Conservation (phyloP, 2,329 filamentous ascomycete species). For the Colletotrichum sp. region DNA sequence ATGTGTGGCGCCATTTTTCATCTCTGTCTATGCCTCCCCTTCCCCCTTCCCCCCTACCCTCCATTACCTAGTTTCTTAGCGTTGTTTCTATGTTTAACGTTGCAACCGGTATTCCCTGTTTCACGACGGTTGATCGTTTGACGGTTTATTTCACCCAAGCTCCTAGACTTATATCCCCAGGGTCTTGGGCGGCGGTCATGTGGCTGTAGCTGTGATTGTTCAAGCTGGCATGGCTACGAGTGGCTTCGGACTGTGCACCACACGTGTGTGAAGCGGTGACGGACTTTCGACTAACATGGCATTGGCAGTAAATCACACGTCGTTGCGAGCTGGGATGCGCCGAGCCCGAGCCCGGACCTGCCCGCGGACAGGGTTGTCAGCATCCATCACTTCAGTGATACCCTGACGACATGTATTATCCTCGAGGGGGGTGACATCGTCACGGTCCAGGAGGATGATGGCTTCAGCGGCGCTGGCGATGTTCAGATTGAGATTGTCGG, state of each 20-base stretch:
- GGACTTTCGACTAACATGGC: slow-evolving; percentile 23
- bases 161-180: neutral
- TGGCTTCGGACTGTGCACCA: neutral
- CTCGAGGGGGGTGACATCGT: slow-evolving; percentile 91
- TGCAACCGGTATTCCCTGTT: neutral
- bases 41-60: neutral
- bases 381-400: slow-evolving; percentile 87
- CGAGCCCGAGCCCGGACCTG: slow-evolving; percentile 78
- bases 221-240: neutral
- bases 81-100: neutral
- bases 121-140: neutral
- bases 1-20: slow-evolving; percentile 39
- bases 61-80: neutral
- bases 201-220: neutral
- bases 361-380: slow-evolving; percentile 76
- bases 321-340: slow-evolving; percentile 89
- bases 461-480: slow-evolving; percentile 36
- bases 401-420: slow-evolving; percentile 77
- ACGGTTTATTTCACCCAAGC: neutral
- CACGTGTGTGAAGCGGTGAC: neutral
- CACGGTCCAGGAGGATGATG: slow-evolving; percentile 74
- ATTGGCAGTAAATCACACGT: slow-evolving; percentile 30
- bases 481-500: slow-evolving; percentile 94
- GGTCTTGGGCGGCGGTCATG: neutral
- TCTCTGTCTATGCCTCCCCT: neutral